Evolutionary conservation across 441 rosid species (phyloP).

Genomic region (Pelargonium exstipulatum): DNA sequence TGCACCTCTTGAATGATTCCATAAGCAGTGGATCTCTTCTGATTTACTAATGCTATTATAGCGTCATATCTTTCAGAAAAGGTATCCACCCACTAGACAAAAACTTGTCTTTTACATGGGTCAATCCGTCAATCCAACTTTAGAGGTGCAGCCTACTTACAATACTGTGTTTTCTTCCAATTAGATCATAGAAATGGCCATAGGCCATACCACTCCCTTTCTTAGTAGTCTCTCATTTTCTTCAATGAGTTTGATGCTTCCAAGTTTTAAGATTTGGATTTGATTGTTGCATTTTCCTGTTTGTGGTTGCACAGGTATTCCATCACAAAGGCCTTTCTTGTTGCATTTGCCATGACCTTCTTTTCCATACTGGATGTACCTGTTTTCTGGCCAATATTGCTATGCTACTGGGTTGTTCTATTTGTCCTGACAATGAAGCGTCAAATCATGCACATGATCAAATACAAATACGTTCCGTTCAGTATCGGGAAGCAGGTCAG

Average conservation of each 20-base stretch:
- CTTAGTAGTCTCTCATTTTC: not conserved
- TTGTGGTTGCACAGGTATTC: conserved; percentile 39
- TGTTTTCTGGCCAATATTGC: conserved; percentile 69
- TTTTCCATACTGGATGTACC: conserved; percentile 62
- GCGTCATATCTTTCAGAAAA: not conserved
- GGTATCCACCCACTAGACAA: not conserved
- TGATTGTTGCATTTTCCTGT: not conserved
- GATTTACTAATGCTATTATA: not conserved
- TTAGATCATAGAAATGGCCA: not conserved
- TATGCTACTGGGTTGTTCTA: conserved; percentile 58
- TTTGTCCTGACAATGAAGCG: conserved; percentile 67
- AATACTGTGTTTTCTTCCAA: not conserved
- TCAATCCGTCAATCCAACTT: not conserved
- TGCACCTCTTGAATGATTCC: not conserved
- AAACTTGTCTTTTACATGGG: not conserved
- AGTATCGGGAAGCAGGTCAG: conserved; percentile 63
- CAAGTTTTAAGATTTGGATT: not conserved
- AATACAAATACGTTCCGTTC: conserved; percentile 61
- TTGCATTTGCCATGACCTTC: conserved; percentile 66
- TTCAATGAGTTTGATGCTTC: not conserved
- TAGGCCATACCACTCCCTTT: not conserved
- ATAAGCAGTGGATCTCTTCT: not conserved
- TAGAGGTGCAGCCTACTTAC: not conserved
- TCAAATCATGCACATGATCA: conserved; percentile 67
- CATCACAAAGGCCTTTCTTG: conserved; percentile 58